Percentiles rank a stretch among this genome's conserved stretches.
Conservation (phyloP, 2,329 filamentous ascomycete species). For the Metarhizium sp. region DNA sequence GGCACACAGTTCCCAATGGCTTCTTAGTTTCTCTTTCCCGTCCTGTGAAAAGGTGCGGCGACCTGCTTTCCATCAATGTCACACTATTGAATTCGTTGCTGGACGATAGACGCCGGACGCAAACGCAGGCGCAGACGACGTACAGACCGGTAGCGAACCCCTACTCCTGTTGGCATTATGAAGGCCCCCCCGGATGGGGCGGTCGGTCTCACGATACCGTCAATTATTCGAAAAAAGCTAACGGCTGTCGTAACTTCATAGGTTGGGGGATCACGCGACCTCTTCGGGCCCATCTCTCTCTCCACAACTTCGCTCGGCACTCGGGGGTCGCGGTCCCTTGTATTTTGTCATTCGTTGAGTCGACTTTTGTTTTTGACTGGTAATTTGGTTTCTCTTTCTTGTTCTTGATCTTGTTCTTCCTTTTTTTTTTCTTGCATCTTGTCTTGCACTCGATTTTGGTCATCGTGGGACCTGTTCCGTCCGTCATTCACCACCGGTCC, state of each 20-base stretch:
- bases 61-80: neutral
- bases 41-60: neutral
- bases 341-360: neutral
- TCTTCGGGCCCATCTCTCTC: constrained; percentile 2
- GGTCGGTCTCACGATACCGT: constrained; percentile 9
- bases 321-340: neutral
- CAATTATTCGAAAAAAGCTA: neutral
- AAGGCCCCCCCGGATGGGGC: neutral
- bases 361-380: neutral
- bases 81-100: neutral
- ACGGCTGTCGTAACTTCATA: neutral
- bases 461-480: too few species aligned
- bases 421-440: neutral
- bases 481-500: neutral
- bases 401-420: neutral
- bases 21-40: neutral
- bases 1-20: neutral
- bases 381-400: neutral
- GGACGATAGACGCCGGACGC: neutral
- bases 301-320: constrained; percentile 3
- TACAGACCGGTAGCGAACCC: neutral
- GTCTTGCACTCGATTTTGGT: too few species aligned
- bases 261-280: constrained; percentile 10
- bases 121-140: neutral
- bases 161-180: neutral